phyloP scores from a whole-genome alignment of 2,329 filamentous ascomycete genomes.

The Aspergillus alliaceus region DNA sequence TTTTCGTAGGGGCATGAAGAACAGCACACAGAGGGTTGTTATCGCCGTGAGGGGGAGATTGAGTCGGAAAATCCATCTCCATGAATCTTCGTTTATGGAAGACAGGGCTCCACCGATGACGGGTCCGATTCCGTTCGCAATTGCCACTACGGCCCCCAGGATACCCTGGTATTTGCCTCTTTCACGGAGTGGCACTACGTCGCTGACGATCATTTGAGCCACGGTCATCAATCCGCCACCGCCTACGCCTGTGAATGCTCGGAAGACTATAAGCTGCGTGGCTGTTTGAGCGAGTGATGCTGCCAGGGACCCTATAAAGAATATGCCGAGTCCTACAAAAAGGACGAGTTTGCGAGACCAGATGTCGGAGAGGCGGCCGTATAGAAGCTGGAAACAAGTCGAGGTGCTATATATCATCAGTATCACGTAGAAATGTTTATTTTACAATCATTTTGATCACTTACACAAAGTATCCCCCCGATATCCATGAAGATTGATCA shows the following conservation, averaged over 20 bases:
- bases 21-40: conserved; percentile 49
- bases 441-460: conserved; percentile 69
- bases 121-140: conserved; percentile 57
- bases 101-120: conserved; percentile 55
- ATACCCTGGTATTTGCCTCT: conserved; percentile 62
- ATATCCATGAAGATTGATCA: conserved; percentile 56
- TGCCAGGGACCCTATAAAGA: conserved; percentile 58
- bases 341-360: conserved; percentile 61
- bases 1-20: conserved; percentile 59
- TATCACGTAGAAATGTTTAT: conserved; percentile 53
- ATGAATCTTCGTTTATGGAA: conserved; percentile 47
- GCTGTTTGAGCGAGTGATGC: conserved; percentile 59
- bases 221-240: conserved; percentile 61
- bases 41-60: conserved; percentile 55
- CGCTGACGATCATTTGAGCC: conserved; percentile 62
- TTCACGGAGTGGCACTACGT: conserved; percentile 59
- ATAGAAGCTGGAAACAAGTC: conserved; percentile 64
- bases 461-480: conserved; percentile 57
- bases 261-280: conserved; percentile 60
- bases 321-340: conserved; percentile 53
- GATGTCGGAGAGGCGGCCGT: conserved; percentile 62
- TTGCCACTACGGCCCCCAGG: conserved; percentile 51
- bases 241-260: conserved; percentile 60
- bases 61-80: conserved; percentile 56
- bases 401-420: conserved; percentile 72